Percentiles rank a stretch among this genome's conserved stretches.
Evolutionary conservation across 176 grass and related monocot genomes (phyloP).

Genomic region (Cenchrus americanus): DNA sequence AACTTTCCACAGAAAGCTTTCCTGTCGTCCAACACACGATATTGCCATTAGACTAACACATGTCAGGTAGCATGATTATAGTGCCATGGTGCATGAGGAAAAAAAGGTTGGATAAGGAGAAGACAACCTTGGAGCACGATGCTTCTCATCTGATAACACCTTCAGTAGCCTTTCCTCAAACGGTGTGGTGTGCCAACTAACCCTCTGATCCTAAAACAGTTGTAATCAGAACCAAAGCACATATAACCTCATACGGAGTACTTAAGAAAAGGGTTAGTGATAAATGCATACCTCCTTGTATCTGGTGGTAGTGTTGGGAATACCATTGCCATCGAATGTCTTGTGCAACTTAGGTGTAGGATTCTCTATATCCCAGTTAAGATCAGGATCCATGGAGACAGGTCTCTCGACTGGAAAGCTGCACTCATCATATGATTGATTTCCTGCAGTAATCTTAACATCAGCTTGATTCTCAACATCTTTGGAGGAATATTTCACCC

Average conservation of each 20-base stretch:
- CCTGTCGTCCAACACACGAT: constrained; percentile 1
- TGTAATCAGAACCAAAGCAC: neutral
- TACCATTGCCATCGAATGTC: constrained; percentile 58
- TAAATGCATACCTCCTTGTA: constrained; percentile 69
- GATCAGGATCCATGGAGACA: constrained; percentile 37
- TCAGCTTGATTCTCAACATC: constrained; percentile 23
- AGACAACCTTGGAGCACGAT: constrained; percentile 53
- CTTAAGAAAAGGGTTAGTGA: neutral
- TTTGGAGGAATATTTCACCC: constrained; percentile 49
- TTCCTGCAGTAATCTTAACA: neutral
- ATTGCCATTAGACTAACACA: neutral
- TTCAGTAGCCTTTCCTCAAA: constrained; percentile 82
- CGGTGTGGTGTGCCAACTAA: constrained; percentile 74
- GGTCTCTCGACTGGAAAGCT: constrained; percentile 18
- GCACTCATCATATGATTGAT: neutral
- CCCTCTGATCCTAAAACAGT: constrained; percentile 64
- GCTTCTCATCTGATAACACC: constrained; percentile 64
- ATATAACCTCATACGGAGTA: neutral
- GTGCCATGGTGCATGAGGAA: neutral
- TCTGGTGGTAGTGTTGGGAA: constrained; percentile 72
- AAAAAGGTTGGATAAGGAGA: neutral
- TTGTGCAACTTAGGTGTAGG: constrained; percentile 38
- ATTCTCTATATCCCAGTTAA: constrained; percentile 32
- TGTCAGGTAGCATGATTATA: neutral
- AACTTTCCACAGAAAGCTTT: constrained; percentile 33